Evolutionary conservation across 1,284 basidiomycete species (phyloP).

Genomic region (Puccinia brachypodii): DNA sequence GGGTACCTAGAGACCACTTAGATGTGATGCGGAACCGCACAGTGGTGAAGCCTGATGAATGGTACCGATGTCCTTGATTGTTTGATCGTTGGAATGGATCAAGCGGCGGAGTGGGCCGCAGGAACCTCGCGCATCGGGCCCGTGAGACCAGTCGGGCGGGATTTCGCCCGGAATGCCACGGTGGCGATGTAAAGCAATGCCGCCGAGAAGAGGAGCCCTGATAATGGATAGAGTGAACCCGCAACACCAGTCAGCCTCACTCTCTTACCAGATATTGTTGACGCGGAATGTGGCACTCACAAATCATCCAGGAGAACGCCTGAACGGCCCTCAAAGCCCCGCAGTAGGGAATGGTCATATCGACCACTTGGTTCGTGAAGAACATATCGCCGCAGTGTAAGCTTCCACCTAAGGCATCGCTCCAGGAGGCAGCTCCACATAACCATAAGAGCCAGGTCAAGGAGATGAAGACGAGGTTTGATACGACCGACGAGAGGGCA

Average conservation of each 20-base stretch:
- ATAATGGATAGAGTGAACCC: not conserved
- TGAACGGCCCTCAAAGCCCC: conserved; percentile 31
- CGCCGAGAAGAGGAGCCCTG: conserved; percentile 25
- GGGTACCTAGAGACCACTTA: not conserved
- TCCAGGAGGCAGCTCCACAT: conserved; percentile 22
- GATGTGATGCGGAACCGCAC: no score
- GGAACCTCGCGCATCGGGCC: conserved; percentile 39
- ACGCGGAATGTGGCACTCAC: conserved; percentile 2
- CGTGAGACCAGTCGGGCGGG: not conserved
- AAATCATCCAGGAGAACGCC: conserved; percentile 46
- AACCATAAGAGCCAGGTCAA: conserved; percentile 46
- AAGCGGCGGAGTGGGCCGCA: not conserved
- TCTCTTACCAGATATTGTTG: not conserved
- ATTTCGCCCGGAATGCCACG: not conserved
- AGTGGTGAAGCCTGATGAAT: no score
- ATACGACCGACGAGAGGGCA: conserved; percentile 15
- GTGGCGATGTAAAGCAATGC: conserved; percentile 9
- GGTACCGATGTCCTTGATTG: not conserved
- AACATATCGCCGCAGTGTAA: conserved; percentile 40
- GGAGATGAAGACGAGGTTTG: conserved; percentile 28
- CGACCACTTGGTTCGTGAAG: conserved; percentile 4
- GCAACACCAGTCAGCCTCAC: not conserved
- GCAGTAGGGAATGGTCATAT: conserved; percentile 32
- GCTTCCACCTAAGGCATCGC: conserved; percentile 22
- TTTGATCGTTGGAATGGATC: not conserved